These are phyloP conservation scores for Stromatinia cepivora DNA, from an alignment of 2,329 filamentous ascomycete genomes.

Conservation along the genomic window DNA sequence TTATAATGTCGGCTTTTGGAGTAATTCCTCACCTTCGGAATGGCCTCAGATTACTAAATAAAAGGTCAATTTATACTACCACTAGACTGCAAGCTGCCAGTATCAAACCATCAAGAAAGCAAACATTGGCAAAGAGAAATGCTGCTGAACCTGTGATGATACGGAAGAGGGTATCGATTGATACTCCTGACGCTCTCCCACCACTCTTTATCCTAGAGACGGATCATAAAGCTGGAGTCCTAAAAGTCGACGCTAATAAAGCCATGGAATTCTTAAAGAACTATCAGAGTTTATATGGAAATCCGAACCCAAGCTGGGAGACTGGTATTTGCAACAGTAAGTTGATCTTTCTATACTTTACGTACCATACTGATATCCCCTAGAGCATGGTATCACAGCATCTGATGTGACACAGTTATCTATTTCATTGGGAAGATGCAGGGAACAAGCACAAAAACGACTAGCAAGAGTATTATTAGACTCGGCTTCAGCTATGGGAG, in stretches of 20 bases:
- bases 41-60: background rate
- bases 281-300: constrained; percentile 23
- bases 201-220: constrained; percentile 31
- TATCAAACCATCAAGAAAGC: constrained; percentile 10
- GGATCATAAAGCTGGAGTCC: constrained; percentile 33
- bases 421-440: constrained; percentile 33
- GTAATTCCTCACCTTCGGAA: background rate
- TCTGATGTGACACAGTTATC: constrained; percentile 32
- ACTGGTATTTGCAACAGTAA: constrained; percentile 33
- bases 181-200: constrained; percentile 27
- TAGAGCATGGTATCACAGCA: constrained; percentile 35
- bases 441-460: constrained; percentile 25
- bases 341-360: background rate
- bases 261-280: constrained; percentile 34
- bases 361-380: background rate
- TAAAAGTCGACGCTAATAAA: constrained; percentile 32
- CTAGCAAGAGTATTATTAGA: constrained; percentile 34
- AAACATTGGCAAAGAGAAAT: constrained; percentile 13
- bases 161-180: constrained; percentile 11
- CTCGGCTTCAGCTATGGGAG: constrained; percentile 36
- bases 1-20: background rate
- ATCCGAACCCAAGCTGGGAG: constrained; percentile 27
- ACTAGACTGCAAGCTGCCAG: background rate
- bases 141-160: background rate
- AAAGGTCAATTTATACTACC: constrained; percentile 5